A percentile compares a stretch with the other conserved stretches of the same genome.
Evolutionary conservation across 2,329 filamentous ascomycete species (phyloP).

Genomic region (Drechslerella stenobrocha): DNA sequence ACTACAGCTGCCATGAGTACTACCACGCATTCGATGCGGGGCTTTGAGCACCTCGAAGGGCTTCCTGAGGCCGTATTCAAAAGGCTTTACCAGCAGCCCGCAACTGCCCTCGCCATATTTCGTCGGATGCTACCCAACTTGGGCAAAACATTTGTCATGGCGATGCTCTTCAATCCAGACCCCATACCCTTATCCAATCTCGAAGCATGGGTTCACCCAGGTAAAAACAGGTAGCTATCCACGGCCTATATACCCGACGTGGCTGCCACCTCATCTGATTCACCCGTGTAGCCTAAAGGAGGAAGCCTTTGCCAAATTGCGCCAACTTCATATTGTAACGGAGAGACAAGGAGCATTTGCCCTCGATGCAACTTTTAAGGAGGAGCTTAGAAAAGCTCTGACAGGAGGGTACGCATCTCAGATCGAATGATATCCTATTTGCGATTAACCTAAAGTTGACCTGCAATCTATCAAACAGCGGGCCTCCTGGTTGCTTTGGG

Average conservation of each 20-base stretch:
- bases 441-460: background rate
- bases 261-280: background rate
- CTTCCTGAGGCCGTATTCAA: constrained; percentile 86
- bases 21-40: constrained; percentile 28
- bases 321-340: constrained; percentile 81
- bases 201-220: constrained; percentile 80
- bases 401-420: constrained; percentile 67
- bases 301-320: constrained; percentile 77
- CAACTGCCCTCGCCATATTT: constrained; percentile 92
- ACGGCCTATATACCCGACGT: background rate
- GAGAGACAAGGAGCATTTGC: constrained; percentile 57
- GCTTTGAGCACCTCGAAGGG: constrained; percentile 84
- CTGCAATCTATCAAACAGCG: constrained; percentile 55
- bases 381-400: constrained; percentile 80
- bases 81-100: constrained; percentile 92
- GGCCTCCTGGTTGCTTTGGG: constrained; percentile 84
- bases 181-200: constrained; percentile 79
- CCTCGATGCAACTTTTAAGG: constrained; percentile 78
- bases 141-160: constrained; percentile 93
- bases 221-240: constrained; percentile 61
- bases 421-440: background rate
- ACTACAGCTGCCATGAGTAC: constrained; percentile 10
- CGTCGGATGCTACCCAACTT: constrained; percentile 93
- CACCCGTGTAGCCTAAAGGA: constrained; percentile 71
- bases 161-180: constrained; percentile 83